Evolutionary conservation across 208 protist species (phyloP).

Genomic region (Leishmania arabica): DNA sequence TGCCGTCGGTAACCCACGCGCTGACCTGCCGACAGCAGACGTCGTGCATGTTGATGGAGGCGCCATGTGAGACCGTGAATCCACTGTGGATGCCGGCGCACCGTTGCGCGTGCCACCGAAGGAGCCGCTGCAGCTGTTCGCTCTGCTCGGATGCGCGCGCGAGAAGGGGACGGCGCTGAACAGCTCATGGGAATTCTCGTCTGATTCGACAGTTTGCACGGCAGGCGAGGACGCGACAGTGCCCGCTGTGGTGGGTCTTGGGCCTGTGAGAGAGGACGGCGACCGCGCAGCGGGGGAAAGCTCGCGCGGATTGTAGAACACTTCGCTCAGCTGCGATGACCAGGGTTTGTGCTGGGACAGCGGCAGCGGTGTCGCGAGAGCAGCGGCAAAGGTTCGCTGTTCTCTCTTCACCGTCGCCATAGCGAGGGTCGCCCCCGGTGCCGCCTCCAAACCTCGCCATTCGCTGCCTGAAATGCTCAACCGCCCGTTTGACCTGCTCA

Average conservation of each 20-base stretch:
- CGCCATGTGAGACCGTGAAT: background rate
- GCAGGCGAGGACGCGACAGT: background rate
- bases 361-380: background rate
- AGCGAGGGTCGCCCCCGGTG: background rate
- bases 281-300: constrained; percentile 7
- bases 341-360: background rate
- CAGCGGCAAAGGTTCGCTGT: background rate
- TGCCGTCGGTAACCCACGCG: background rate
- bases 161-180: constrained; percentile 16
- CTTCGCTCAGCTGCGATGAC: background rate
- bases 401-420: background rate
- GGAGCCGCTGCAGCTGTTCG: constrained; percentile 13
- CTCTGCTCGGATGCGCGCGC: constrained; percentile 7
- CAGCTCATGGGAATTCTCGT: constrained; percentile 1
- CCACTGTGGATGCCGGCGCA: background rate
- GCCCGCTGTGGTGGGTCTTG: background rate
- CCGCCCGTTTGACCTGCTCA: background rate
- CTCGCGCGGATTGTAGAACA: constrained; percentile 10
- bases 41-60: background rate
- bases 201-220: background rate
- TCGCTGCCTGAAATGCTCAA: constrained; percentile 5
- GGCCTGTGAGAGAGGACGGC: constrained; percentile 7
- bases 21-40: background rate
- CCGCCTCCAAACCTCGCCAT: background rate
- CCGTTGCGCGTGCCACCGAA: constrained; percentile 1